phyloP scores from a whole-genome alignment of 148 eudicot genomes.

The Rhododendron mucronatum region DNA sequence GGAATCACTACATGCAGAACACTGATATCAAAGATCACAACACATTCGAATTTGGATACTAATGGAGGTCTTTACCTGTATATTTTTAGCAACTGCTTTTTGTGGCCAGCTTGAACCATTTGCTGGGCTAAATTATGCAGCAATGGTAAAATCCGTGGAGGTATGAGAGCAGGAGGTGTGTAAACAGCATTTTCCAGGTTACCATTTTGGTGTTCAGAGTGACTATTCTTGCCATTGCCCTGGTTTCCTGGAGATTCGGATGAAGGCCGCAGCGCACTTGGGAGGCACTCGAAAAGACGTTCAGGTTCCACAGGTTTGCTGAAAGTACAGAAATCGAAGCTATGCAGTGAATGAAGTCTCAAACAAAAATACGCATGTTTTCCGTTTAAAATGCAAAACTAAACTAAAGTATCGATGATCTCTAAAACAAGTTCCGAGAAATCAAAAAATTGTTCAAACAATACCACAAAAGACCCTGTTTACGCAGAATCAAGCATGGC shows the following conservation, averaged over 20 bases:
- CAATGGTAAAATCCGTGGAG: constrained; percentile 82
- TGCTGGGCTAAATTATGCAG: constrained; percentile 87
- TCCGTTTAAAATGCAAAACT: background rate
- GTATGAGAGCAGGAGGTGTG: constrained; percentile 86
- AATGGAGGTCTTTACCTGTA: constrained; percentile 52
- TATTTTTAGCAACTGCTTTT: constrained; percentile 75
- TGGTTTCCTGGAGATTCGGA: constrained; percentile 65
- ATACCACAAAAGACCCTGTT: background rate
- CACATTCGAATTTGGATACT: background rate
- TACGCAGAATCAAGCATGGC: background rate
- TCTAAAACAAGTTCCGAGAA: background rate
- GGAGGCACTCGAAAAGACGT: constrained; percentile 89
- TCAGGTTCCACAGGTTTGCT: constrained; percentile 98
- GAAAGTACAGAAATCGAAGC: constrained; percentile 18
- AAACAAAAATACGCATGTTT: background rate
- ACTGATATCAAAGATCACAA: background rate
- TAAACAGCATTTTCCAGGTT: constrained; percentile 69
- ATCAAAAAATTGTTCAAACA: background rate
- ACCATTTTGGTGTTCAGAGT: constrained; percentile 43
- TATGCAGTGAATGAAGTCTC: constrained; percentile 4
- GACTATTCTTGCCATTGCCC: constrained; percentile 52
- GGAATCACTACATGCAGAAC: background rate
- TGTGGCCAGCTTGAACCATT: constrained; percentile 91
- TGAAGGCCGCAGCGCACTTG: constrained; percentile 84
- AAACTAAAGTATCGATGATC: background rate